Evolutionary conservation across 345 rosid genomes (phyloP).

Genomic region (Zanthoxylum bungeanum): DNA sequence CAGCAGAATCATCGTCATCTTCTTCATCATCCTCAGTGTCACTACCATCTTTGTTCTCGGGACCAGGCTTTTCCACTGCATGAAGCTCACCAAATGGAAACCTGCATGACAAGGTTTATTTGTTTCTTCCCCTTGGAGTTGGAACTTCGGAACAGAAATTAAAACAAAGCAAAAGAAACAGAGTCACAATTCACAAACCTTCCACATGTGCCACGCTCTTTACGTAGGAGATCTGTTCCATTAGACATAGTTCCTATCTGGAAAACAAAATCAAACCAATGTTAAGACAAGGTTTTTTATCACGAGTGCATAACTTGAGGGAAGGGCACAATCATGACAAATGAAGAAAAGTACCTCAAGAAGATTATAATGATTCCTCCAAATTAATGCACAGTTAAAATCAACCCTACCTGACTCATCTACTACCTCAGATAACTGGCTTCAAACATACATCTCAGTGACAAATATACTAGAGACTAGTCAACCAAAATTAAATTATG

Average conservation of each 20-base stretch:
- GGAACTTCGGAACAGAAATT: background rate
- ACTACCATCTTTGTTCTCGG: slow-evolving; percentile 41
- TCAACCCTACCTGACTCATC: background rate
- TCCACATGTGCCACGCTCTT: slow-evolving; percentile 25
- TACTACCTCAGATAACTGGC: background rate
- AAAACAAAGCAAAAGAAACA: slow-evolving; percentile 7
- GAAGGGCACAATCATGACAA: background rate
- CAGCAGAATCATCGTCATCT: slow-evolving; percentile 32
- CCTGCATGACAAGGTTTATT: slow-evolving; percentile 28
- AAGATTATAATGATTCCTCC: background rate
- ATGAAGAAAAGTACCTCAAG: background rate
- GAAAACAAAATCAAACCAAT: slow-evolving; percentile 12
- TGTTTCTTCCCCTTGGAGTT: background rate
- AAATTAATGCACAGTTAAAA: background rate
- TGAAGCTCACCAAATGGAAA: slow-evolving; percentile 39
- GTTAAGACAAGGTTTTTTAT: slow-evolving; percentile 7
- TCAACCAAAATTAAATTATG: background rate
- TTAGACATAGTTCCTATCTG: slow-evolving; percentile 34
- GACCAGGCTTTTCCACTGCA: slow-evolving; percentile 33
- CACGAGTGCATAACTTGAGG: background rate
- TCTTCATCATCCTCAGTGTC: slow-evolving; percentile 56
- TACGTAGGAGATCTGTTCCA: slow-evolving; percentile 21
- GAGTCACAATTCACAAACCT: slow-evolving; percentile 33
- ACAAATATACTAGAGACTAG: background rate
- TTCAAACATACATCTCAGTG: background rate